Conservation (phyloP, 2,329 filamentous ascomycete species). For the Arthrobotrys sphaeroides region DNA sequence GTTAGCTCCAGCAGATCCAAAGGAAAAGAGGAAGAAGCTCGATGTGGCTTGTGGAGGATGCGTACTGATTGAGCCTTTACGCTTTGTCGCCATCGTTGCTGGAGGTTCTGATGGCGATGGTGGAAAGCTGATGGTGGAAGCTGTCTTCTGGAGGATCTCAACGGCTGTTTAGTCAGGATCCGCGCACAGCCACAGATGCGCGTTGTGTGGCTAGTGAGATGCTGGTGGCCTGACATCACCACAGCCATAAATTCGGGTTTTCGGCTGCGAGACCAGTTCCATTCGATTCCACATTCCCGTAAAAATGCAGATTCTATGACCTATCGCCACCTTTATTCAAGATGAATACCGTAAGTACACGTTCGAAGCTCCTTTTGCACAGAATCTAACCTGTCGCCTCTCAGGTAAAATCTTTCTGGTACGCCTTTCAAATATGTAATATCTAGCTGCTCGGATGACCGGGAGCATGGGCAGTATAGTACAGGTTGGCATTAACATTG, state of each 20-base stretch:
- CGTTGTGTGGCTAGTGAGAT: conserved; percentile 31
- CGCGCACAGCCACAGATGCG: conserved; percentile 21
- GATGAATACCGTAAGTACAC: conserved; percentile 68
- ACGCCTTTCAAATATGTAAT: conserved; percentile 57
- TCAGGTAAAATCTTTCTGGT: conserved; percentile 75
- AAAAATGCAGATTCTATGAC: conserved; percentile 15
- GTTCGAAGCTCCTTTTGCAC: background rate
- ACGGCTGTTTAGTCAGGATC: background rate
- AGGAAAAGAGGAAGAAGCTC: background rate
- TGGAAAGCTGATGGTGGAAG: conserved; percentile 9
- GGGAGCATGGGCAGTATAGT: too few relatives aligned
- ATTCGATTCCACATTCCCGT: background rate
- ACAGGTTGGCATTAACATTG: background rate
- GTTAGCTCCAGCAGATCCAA: conserved; percentile 27
- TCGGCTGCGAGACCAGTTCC: conserved; percentile 5
- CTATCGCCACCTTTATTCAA: conserved; percentile 50
- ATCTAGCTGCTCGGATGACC: conserved; percentile 55
- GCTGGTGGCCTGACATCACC: conserved; percentile 51
- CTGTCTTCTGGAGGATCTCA: conserved; percentile 19
- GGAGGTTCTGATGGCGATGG: conserved; percentile 12
- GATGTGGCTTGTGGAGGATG: background rate
- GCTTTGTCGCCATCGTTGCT: conserved; percentile 52
- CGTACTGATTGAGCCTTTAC: conserved; percentile 52
- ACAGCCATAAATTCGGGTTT: conserved; percentile 1
- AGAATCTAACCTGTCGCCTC: conserved; percentile 42